Evolutionary conservation across 1,284 basidiomycete species (phyloP), one percentile per base, ranked within the genome.

Genomic region (Quambalaria eucalypti): DNA sequence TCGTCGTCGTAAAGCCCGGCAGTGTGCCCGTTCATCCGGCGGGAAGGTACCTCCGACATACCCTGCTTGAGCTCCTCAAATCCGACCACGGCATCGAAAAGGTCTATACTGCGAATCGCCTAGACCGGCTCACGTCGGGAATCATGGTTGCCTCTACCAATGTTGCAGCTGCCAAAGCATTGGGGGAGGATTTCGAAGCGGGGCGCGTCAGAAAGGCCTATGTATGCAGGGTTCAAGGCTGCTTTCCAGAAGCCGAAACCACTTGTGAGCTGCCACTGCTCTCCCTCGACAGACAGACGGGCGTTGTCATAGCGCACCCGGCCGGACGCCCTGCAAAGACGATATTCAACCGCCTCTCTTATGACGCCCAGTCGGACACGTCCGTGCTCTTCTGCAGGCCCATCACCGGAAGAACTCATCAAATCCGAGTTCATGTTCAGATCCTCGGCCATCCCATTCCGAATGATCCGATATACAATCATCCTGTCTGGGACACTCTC

Each of bases 401-500:
- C 5, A 73, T 76, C 61, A 76, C 75, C 19, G 75, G 75, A 0
- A 62, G 75, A 88, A 91, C 91, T 0, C 91, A 96, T 77, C 91
- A 96, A 77, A 87, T 95, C 56, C 84, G 93, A 46, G 93, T 98
- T 1, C 95, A 99, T 73, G 82, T 97, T 1, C 95, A 98, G 78
- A 97, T 82, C 73, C 83, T 99, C 48, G 95, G 95, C 1, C 80
- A 89, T 71, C 87, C 95, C 0, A 92, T 99, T 62, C 87, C 89
- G 25, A 78, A 78, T 55, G 77, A 78, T 46, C 77, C 77, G 12
- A 73, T 78, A 48, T 78, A 78, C 62, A 65, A 60, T 30, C 73
- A 75, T 51, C 48, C 59, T n/a, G 61, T 74, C n/a, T 75, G 73
- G 73, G 52, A 51, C 29, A 55, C 65, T 25, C 63, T 68, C 23